Base-by-base conservation (phyloP, 2,329 filamentous ascomycete genomes). In the Thielaviopsis euricoi region DNA sequence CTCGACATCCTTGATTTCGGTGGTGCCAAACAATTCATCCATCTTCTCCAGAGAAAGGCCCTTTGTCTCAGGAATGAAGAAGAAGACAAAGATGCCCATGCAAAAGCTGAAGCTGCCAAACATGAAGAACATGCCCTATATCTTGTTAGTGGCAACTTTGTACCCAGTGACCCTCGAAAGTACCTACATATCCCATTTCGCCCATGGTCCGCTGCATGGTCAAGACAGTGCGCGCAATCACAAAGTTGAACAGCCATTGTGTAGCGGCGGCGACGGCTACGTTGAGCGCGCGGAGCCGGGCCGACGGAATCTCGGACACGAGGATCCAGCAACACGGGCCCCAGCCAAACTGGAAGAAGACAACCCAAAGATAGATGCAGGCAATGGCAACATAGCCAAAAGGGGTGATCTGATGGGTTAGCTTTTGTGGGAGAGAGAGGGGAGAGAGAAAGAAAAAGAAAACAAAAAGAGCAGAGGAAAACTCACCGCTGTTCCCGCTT, bases 221-320 rank as follows among this genome's bases (percentile, higher is more conserved):
- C 23, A 60, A 43, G 17, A 60, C 58, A 1, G 58, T 81, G 59
- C 81, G 72, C 1, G 84, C 83, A 58, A 87, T 81, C 10, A 86
- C 78, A 61, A 87, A 85, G 66, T 88, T 88, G 68, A 87, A 87
- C 4, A 87, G 68, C 83, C 83, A 86, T 64, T 87, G 83, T 0
- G 81, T 85, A 1, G 80, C 81, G 0, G 84, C 83, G 0, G 77
- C 83, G 52, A 87, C 73, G 1, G 83, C 77, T 6, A 87, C 83
- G 64, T 86, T 87, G 62, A 84, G 70, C 19, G 79, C 80, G 58
- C 85, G 73, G 7, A 87, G 73, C 37, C 84, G 74, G 0, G 82
- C 81, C 6, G 81, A 82, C 0, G 83, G 83, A 59, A 87, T 87
- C 68, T 88, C 84, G 25, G 67, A 56, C 2, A 85, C 78, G 64